Evolutionary conservation across 2,329 filamentous ascomycete genomes (phyloP), one percentile per base, ranked within the genome.

Genomic region (Drechslerella dactyloides): DNA sequence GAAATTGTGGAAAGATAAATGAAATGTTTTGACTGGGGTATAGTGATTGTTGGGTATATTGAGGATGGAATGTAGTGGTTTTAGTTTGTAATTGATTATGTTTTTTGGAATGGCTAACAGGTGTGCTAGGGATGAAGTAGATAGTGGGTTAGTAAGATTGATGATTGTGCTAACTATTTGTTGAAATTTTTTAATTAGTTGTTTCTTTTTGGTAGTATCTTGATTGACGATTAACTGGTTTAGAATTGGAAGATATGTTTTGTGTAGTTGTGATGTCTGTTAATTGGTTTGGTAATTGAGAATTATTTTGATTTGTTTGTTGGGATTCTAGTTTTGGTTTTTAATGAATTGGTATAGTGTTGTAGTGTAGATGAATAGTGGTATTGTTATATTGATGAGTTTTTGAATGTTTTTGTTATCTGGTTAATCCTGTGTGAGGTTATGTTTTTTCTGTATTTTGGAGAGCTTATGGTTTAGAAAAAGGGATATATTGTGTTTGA

Each of bases 401-500:
- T 21, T 27, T 23, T 51, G 46, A 23, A 51, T 21, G 23, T 19
- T 21, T 17, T 23, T 17, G 7, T 51, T 17, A 13, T 19, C 46
- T 17, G 46, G 46, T 17, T 17, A 51, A 15, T 51, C 19, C 21
- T 4, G 2, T 23, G 10, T 17, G 21, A 51, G 46, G 5, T 27
- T 4, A 27, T 51, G 17, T 0, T 77, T 55, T 0, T 73, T 13
- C 13, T 75, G 69, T 4, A 82, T 80, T 3, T 51, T 53, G 1
- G 35, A 51, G 4, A 82, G 74, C 44, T 79, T 68, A 17, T 78
- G 24, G 1, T 60, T 17, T 0, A 82, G 53, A 66, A 78, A 82
- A 5, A 74, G 21, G 0, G 23, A 44, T n/a, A 83, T 79, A 33
- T 83, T 82, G 0, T 77, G 75, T 55, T 78, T 63, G 2, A 83